A percentile compares a stretch with the other conserved stretches of the same genome.
Conservation (phyloP, 768 basidiomycete genomes). For the Kwoniella botswanensis region DNA sequence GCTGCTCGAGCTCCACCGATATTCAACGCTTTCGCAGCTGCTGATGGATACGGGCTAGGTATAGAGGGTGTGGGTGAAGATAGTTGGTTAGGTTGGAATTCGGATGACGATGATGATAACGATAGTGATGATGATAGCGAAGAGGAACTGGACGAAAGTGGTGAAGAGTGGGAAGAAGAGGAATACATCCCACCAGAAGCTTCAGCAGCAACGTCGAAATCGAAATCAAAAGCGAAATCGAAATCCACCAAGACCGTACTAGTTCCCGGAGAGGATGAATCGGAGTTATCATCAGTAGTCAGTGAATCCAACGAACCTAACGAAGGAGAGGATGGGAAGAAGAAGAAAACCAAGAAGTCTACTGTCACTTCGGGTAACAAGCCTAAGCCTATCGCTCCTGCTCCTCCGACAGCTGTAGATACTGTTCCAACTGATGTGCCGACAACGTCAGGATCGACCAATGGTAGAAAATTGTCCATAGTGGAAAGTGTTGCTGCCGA, state of each 20-base stretch:
- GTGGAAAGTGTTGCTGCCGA: constrained; percentile 14
- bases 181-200: neutral
- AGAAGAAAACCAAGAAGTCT: constrained; percentile 25
- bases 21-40: constrained; percentile 50
- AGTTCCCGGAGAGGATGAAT: constrained; percentile 12
- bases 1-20: constrained; percentile 38
- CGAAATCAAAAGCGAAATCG: constrained; percentile 8
- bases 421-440: neutral
- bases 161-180: constrained; percentile 24
- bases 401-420: neutral
- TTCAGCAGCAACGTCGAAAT: neutral
- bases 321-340: constrained; percentile 17
- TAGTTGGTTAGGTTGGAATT: constrained; percentile 27
- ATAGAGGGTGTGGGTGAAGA: constrained; percentile 30
- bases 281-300: constrained; percentile 23
- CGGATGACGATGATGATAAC: constrained; percentile 28
- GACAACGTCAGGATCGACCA: neutral
- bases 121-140: constrained; percentile 28
- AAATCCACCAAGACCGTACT: neutral
- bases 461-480: constrained; percentile 2
- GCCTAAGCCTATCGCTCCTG: constrained; percentile 18
- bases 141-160: constrained; percentile 28
- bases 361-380: neutral
- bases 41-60: constrained; percentile 45
- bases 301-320: constrained; percentile 16